A percentile compares a stretch with the other conserved stretches of the same genome.
Evolutionary conservation across 129 eudicot species (phyloP).

Genomic region (sunflower (Helianthus annuus)): DNA sequence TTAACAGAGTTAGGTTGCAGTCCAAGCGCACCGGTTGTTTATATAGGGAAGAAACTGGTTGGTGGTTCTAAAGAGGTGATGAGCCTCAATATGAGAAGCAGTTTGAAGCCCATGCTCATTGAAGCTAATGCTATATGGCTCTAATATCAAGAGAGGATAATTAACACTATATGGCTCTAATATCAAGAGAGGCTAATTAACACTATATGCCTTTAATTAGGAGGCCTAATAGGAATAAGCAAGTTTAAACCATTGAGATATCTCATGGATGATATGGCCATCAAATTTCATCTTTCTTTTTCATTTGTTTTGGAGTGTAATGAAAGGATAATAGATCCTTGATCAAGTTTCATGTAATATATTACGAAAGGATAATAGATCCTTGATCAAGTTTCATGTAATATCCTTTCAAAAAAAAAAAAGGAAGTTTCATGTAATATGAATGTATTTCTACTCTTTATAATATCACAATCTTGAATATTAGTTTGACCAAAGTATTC

Average conservation of each 20-base stretch:
- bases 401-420: too few relatives aligned
- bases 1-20: conserved; percentile 27
- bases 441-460: not conserved
- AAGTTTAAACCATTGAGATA: not conserved
- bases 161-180: conserved; percentile 44
- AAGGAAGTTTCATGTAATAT: not conserved
- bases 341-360: not conserved
- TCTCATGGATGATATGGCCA: not conserved
- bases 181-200: conserved; percentile 2
- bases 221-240: conserved; percentile 3
- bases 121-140: conserved; percentile 51
- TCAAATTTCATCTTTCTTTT: not conserved
- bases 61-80: conserved; percentile 52
- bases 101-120: conserved; percentile 35
- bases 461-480: not conserved
- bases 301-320: not conserved
- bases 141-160: not conserved
- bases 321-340: not conserved
- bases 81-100: conserved; percentile 40
- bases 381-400: not conserved
- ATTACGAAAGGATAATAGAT: not conserved
- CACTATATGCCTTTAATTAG: conserved; percentile 37
- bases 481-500: too few relatives aligned
- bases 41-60: conserved; percentile 44
- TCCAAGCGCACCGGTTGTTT: conserved; percentile 46